These are phyloP conservation scores for Exidia glandulosa DNA, from an alignment of 768 basidiomycete genomes.

Conservation along the genomic window DNA sequence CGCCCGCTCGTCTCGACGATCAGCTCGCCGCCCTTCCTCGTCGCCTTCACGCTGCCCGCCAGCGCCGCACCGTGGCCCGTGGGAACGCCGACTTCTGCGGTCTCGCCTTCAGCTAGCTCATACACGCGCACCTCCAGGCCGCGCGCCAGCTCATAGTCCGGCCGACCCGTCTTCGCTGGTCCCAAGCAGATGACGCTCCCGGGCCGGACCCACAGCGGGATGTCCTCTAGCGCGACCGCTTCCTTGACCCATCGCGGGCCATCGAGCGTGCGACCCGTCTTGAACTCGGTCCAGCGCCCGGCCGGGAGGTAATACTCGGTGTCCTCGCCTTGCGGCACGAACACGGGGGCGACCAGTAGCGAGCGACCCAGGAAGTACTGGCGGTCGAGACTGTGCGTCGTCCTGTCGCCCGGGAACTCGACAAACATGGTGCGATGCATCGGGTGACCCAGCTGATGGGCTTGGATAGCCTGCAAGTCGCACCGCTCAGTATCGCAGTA, in stretches of 20 bases:
- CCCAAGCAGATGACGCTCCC: slow-evolving; percentile 50
- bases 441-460: slow-evolving; percentile 41
- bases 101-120: slow-evolving; percentile 34
- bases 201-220: slow-evolving; percentile 58
- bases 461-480: slow-evolving; percentile 32
- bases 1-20: slow-evolving; percentile 13
- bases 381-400: slow-evolving; percentile 43
- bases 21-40: slow-evolving; percentile 21
- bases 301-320: slow-evolving; percentile 43
- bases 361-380: slow-evolving; percentile 51
- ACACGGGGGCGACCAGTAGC: slow-evolving; percentile 52
- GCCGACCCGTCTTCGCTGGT: slow-evolving; percentile 35
- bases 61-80: slow-evolving; percentile 29
- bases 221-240: slow-evolving; percentile 47
- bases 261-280: slow-evolving; percentile 38
- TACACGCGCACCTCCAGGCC: slow-evolving; percentile 43
- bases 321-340: slow-evolving; percentile 42
- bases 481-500: background rate
- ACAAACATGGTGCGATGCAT: slow-evolving; percentile 57
- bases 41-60: slow-evolving; percentile 31
- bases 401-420: slow-evolving; percentile 49
- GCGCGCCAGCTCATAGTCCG: slow-evolving; percentile 49
- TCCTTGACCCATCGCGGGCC: slow-evolving; percentile 57
- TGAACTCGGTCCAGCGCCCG: slow-evolving; percentile 50
- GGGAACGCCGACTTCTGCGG: slow-evolving; percentile 30